phyloP scores from a whole-genome alignment of 176 grass and related monocot genomes.

The Chrysopogon serrulatus region DNA sequence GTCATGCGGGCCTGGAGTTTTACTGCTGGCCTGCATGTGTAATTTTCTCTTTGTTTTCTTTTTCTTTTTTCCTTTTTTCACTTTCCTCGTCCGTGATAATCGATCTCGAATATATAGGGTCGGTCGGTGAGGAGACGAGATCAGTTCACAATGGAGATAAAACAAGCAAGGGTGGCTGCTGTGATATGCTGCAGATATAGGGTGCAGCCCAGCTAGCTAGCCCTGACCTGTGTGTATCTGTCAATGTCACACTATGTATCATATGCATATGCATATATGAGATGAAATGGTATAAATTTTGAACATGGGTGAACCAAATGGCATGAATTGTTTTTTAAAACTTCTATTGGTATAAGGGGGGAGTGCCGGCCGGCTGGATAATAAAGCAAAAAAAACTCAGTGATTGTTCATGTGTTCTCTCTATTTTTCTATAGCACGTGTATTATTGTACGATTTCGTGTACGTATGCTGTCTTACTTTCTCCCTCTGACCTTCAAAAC shows the following conservation, averaged over 20 bases:
- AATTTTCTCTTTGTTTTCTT: slow-evolving; percentile 8
- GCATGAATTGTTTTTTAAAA: no score
- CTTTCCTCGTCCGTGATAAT: slow-evolving; percentile 27
- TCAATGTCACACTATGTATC: background rate
- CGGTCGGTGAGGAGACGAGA: slow-evolving; percentile 23
- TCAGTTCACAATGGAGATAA: slow-evolving; percentile 19
- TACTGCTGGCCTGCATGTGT: slow-evolving; percentile 26
- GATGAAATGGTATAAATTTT: slow-evolving; percentile 30
- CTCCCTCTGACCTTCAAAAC: background rate
- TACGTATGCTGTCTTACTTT: background rate
- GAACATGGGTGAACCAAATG: no score
- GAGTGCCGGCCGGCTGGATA: no score
- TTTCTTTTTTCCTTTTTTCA: background rate
- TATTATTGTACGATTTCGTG: background rate
- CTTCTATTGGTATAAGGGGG: no score
- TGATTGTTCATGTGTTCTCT: no score
- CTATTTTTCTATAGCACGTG: no score
- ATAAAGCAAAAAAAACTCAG: no score
- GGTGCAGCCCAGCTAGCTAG: no score
- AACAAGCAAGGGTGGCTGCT: no score
- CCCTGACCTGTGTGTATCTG: slow-evolving; percentile 11
- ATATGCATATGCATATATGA: slow-evolving; percentile 29
- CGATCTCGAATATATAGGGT: slow-evolving; percentile 1
- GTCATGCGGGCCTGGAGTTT: slow-evolving; percentile 42
- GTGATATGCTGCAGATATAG: no score